These are phyloP conservation scores for Brasenia schreberi DNA, from an alignment of 164 flowering plant genomes.

Conservation along the genomic window DNA sequence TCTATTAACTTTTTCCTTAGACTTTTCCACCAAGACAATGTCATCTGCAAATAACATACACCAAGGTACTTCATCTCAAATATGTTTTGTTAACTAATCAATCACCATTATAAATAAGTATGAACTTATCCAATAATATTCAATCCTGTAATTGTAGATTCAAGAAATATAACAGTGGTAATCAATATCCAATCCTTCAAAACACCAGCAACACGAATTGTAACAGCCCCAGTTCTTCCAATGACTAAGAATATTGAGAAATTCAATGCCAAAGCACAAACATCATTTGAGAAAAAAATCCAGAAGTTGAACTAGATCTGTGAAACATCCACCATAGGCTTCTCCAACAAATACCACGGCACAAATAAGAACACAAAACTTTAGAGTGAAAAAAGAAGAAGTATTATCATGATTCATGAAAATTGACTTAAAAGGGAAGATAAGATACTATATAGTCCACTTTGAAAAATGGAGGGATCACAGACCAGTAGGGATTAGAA, in stretches of 20 bases:
- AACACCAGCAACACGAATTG: slow-evolving; percentile 95
- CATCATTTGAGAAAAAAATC: slow-evolving; percentile 91
- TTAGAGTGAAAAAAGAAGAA: slow-evolving; percentile 15
- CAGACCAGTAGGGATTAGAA: too few relatives aligned
- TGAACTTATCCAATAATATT: slow-evolving; percentile 89
- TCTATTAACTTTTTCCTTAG: too few relatives aligned
- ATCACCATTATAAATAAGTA: too few relatives aligned
- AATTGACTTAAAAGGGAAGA: neutral
- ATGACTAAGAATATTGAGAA: slow-evolving; percentile 87
- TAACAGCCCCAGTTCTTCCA: slow-evolving; percentile 98
- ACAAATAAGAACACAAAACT: slow-evolving; percentile 82
- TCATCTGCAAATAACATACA: too few relatives aligned
- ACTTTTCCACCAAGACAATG: too few relatives aligned
- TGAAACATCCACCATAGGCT: slow-evolving; percentile 64
- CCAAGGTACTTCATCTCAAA: too few relatives aligned
- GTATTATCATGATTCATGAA: neutral
- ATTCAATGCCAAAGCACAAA: slow-evolving; percentile 87
- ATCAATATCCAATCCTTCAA: slow-evolving; percentile 95
- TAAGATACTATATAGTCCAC: too few relatives aligned
- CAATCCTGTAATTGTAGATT: slow-evolving; percentile 80
- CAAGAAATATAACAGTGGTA: slow-evolving; percentile 90
- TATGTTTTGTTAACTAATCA: too few relatives aligned
- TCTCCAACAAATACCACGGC: slow-evolving; percentile 89
- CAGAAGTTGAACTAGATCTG: slow-evolving; percentile 90
- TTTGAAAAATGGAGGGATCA: too few relatives aligned